Evolutionary conservation across 2,329 filamentous ascomycete genomes (phyloP), one percentile per base, ranked within the genome.

Genomic region (Penicillium sp.): DNA sequence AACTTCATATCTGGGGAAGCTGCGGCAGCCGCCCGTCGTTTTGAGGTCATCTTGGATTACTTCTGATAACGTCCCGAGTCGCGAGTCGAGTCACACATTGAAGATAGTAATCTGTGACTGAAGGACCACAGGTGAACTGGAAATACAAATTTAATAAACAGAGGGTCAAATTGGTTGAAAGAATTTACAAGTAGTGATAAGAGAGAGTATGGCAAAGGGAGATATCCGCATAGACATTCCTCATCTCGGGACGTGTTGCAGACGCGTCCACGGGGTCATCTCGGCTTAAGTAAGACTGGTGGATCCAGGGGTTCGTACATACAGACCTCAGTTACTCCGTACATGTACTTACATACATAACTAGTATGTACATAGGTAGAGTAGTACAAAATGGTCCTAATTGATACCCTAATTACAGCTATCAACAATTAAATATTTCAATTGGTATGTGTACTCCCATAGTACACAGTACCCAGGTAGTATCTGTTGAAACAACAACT

Each of bases 21-120:
- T 61, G 75, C 74, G 67, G 71, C 71, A 55, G 78, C 77, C 43
- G 79, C 78, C 75, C 85, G 86, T 73, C 84, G 82, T 78, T 86
- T 87, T 56, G 72, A 69, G 61, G 68, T 75, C 73, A 75, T 77
- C 17, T 47, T 37, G 29, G 29, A 50, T 42, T 50, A 48, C 29
- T 51, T 35, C 33, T 46, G 50, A 53, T 37, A 37, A 35, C 15
- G 50, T 53, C 17, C 17, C 19, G n/a, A 41, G 19, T n/a, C 33
- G n/a, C 31, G 23, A 47, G 29, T 33, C 35, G 10, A 29, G 27
- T 51, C 29, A 29, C 50, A 51, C 51, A 48, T 47, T 35, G 41
- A 47, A 29, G n/a, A 29, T 33, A 31, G 19, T 19, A 33, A 51
- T 43, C 1, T 31, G 27, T 42, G 7, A 17, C 25, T 23, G 27